A percentile compares a stretch with the other conserved stretches of the same genome.
Conservation (phyloP, 139 green algal species). For the Edaphochlamys debaryana region DNA sequence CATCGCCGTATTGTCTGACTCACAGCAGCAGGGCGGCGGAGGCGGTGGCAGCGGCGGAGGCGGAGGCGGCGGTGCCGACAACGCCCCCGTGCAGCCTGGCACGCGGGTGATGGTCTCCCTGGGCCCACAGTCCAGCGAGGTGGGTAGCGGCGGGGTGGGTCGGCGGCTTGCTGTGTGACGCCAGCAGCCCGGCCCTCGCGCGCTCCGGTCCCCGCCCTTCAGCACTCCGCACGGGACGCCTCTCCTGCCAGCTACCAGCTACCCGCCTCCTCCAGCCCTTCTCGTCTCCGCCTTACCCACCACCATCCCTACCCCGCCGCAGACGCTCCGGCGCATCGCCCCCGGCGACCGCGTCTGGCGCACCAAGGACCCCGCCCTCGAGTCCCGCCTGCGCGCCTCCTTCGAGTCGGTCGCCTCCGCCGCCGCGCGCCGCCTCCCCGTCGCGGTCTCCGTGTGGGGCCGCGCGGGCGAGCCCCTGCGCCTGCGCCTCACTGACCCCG, state of each 20-base stretch:
- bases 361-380: slow-evolving; percentile 67
- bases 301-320: neutral
- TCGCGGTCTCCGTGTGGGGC: slow-evolving; percentile 57
- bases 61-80: neutral
- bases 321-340: neutral
- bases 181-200: no score
- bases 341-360: slow-evolving; percentile 76
- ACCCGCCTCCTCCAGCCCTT: no score
- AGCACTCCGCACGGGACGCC: no score
- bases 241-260: no score
- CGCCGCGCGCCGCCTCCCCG: slow-evolving; percentile 50
- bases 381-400: slow-evolving; percentile 50
- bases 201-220: no score
- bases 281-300: no score
- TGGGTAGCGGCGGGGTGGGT: slow-evolving; percentile 27
- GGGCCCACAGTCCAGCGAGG: slow-evolving; percentile 33
- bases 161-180: no score
- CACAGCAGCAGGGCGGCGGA: neutral
- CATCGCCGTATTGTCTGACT: no score
- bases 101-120: slow-evolving; percentile 54
- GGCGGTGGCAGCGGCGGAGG: neutral
- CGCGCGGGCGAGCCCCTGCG: slow-evolving; percentile 53
- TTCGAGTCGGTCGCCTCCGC: slow-evolving; percentile 53
- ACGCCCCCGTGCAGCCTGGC: slow-evolving; percentile 11
- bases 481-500: slow-evolving; percentile 44